Conservation (phyloP, 2,329 filamentous ascomycete species). For the Geosmithia flava region DNA sequence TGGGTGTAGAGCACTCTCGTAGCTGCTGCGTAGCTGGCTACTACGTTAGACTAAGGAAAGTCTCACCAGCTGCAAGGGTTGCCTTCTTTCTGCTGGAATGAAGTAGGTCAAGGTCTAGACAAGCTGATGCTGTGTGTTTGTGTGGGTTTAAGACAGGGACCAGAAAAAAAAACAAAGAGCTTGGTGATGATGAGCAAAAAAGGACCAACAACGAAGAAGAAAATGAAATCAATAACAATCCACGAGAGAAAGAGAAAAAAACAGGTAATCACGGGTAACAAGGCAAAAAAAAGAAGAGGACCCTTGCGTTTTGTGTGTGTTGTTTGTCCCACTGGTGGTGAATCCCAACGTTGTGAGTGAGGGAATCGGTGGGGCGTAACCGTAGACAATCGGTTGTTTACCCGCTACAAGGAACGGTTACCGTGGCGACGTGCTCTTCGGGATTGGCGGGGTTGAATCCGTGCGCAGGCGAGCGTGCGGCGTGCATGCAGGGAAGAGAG, state of each 20-base stretch:
- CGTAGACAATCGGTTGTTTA: not conserved
- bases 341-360: not conserved
- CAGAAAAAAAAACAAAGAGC: not conserved
- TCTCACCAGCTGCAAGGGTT: no score
- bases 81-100: no score
- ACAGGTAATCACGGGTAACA: not conserved
- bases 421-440: not conserved
- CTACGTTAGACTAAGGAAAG: no score
- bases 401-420: not conserved
- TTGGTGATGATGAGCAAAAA: not conserved
- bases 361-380: not conserved
- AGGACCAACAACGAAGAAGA: not conserved
- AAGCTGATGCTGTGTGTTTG: not conserved
- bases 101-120: not conserved
- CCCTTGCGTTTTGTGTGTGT: not conserved
- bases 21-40: no score
- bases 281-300: not conserved
- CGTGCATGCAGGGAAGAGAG: no score
- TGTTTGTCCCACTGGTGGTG: not conserved
- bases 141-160: not conserved
- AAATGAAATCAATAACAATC: not conserved
- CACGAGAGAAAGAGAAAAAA: not conserved
- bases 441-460: no score
- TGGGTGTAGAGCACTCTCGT: no score
- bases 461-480: no score